These are phyloP conservation scores for Cercospora berteroae DNA, from an alignment of 2,329 filamentous ascomycete genomes.

Conservation along the genomic window DNA sequence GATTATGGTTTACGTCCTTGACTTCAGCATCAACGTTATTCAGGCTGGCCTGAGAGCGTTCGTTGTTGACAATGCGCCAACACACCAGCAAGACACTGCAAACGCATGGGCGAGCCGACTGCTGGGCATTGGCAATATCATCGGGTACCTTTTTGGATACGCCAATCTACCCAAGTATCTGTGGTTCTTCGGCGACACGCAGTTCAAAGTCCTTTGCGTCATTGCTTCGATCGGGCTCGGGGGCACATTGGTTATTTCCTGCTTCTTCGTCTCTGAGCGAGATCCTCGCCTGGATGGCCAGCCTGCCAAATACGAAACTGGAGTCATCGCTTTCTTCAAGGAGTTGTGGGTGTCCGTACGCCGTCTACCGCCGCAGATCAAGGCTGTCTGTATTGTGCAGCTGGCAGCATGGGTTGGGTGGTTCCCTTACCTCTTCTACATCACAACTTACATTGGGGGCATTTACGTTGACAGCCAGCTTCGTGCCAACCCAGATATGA, in stretches of 20 bases:
- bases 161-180: constrained; percentile 71
- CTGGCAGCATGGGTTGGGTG: constrained; percentile 98
- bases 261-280: constrained; percentile 68
- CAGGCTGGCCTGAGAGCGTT: constrained; percentile 90
- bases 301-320: constrained; percentile 58
- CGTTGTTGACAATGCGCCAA: constrained; percentile 87
- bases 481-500: constrained; percentile 72
- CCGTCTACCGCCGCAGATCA: constrained; percentile 79
- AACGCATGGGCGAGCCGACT: constrained; percentile 93
- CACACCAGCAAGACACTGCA: constrained; percentile 88
- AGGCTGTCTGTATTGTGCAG: constrained; percentile 86
- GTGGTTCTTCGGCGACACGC: constrained; percentile 78
- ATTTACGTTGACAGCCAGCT: constrained; percentile 86
- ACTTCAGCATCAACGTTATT: constrained; percentile 94
- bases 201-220: constrained; percentile 89
- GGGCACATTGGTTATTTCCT: constrained; percentile 69
- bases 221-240: constrained; percentile 74
- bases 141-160: constrained; percentile 86
- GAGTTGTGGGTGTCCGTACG: constrained; percentile 74
- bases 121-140: constrained; percentile 83
- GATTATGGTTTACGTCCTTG: constrained; percentile 81
- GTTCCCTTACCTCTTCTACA: constrained; percentile 97
- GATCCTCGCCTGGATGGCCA: constrained; percentile 73
- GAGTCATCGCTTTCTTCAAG: constrained; percentile 75
- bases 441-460: constrained; percentile 87